Evolutionary conservation across 768 basidiomycete genomes (phyloP), one percentile per base, ranked within the genome.

Genomic region (Strobilomyces echinocephalus): DNA sequence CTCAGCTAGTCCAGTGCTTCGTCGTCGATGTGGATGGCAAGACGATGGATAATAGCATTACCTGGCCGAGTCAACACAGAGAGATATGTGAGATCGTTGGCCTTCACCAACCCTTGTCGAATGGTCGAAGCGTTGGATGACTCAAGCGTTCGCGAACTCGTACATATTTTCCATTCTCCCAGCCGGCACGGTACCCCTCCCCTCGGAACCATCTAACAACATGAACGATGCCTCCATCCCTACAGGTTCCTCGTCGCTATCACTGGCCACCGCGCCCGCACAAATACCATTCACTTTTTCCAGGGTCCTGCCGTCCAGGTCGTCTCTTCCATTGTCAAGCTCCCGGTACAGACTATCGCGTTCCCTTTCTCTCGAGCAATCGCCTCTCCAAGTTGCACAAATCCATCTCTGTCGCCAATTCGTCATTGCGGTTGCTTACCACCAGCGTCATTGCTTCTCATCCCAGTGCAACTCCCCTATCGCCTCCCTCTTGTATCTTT

Each of bases 61-160:
- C 81, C 55, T 94, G 90, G 87, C 81, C 85, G 2, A 78, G 80
- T n/a, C 78, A 85, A 43, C 91, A 89, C 21, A 91, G 94, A 62
- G 93, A 95, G 56, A 76, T 87, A 26, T 77, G 90, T 87, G 58
- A 61, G 72, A 50, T 30, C 39, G 8, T 31, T 21, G 8, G 42
- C 30, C 8, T 49, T 20, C 9, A 4, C 28, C 18, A n/a, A 16
- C 77, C 86, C n/a, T 76, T 78, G 49, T 88, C 85, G 82, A 76
- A 78, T 1, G 74, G 78, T 12, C 74, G 79, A 48, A 80, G 20
- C 73, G 80, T 56, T 65, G 47, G n/a, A 46, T 43, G 48, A 33
- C 6, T 60, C 24, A 57, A 88, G 90, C 83, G 4, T 85, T 82
- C 50, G 74, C 88, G 49, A 83, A 82, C 58, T 90, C 91, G 1